These are phyloP conservation scores for Metschnikowia cubensis DNA, from an alignment of 805 yeast species.

Conservation along the genomic window DNA sequence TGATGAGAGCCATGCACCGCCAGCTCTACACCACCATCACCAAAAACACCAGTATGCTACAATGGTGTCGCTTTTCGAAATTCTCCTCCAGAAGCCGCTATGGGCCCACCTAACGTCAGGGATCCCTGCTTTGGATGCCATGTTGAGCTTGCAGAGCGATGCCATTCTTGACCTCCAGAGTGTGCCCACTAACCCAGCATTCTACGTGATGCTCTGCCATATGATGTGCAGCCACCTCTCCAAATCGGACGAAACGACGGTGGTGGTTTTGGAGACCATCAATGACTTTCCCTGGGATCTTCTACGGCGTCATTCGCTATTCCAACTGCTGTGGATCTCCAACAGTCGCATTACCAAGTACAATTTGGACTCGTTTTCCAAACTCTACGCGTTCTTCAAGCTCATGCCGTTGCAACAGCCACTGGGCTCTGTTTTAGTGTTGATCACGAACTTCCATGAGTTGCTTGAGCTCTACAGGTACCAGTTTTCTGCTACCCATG, in stretches of 20 bases:
- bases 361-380: slow-evolving; percentile 25
- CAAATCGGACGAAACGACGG: slow-evolving; percentile 12
- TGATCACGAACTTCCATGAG: slow-evolving; percentile 34
- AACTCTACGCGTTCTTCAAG: slow-evolving; percentile 22
- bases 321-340: slow-evolving; percentile 20
- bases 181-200: slow-evolving; percentile 28
- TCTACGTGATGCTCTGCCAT: slow-evolving; percentile 20
- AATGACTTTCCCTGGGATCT: slow-evolving; percentile 28
- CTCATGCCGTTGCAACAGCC: slow-evolving; percentile 9
- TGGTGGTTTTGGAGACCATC: slow-evolving; percentile 30
- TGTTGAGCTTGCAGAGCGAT: slow-evolving; percentile 18
- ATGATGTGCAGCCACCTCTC: slow-evolving; percentile 28
- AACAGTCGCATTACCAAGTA: slow-evolving; percentile 13
- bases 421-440: slow-evolving; percentile 18
- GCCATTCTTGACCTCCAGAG: slow-evolving; percentile 36
- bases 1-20: neutral
- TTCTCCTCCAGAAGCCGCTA: slow-evolving; percentile 24
- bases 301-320: slow-evolving; percentile 20
- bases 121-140: slow-evolving; percentile 26
- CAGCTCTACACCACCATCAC: neutral
- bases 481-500: slow-evolving; percentile 31
- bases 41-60: neutral
- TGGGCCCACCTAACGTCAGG: slow-evolving; percentile 27
- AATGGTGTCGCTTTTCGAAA: slow-evolving; percentile 32
- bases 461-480: slow-evolving; percentile 31